phyloP scores from a whole-genome alignment of 2,329 filamentous ascomycete species.

The Penicillium sclerotigenum region DNA sequence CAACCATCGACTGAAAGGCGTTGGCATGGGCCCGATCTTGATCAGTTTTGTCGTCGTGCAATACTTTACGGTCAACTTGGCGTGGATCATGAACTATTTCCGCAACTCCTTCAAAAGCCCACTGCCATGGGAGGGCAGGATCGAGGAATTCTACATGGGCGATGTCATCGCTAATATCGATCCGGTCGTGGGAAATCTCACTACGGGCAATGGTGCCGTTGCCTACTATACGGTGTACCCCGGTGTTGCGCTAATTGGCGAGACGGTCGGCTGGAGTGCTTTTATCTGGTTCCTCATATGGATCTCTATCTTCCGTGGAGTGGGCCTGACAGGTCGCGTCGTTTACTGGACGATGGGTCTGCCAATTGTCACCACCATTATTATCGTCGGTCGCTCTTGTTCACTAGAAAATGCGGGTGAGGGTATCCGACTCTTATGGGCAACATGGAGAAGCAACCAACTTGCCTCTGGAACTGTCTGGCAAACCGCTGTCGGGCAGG shows the following conservation, averaged over 20 bases:
- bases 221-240: slow-evolving; percentile 49
- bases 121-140: slow-evolving; percentile 52
- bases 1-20: slow-evolving; percentile 52
- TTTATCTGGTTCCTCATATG: slow-evolving; percentile 61
- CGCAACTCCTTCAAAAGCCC: slow-evolving; percentile 55
- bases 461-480: slow-evolving; percentile 53
- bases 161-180: slow-evolving; percentile 51
- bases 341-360: slow-evolving; percentile 63
- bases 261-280: slow-evolving; percentile 57
- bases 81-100: slow-evolving; percentile 61
- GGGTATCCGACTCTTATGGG: slow-evolving; percentile 52
- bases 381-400: slow-evolving; percentile 53
- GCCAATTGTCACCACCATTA: slow-evolving; percentile 56
- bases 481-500: slow-evolving; percentile 60
- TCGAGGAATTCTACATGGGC: slow-evolving; percentile 53
- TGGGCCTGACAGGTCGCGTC: slow-evolving; percentile 57
- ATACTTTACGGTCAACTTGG: slow-evolving; percentile 57
- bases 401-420: slow-evolving; percentile 55
- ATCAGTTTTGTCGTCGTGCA: slow-evolving; percentile 56
- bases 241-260: slow-evolving; percentile 48
- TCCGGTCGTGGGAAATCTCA: slow-evolving; percentile 42
- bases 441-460: slow-evolving; percentile 50
- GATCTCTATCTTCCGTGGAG: slow-evolving; percentile 58
- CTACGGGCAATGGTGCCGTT: slow-evolving; percentile 40
- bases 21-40: slow-evolving; percentile 53